Evolutionary conservation across 352 stramenopile species (phyloP).

Genomic region (Phytophthora pseudosyringae): DNA sequence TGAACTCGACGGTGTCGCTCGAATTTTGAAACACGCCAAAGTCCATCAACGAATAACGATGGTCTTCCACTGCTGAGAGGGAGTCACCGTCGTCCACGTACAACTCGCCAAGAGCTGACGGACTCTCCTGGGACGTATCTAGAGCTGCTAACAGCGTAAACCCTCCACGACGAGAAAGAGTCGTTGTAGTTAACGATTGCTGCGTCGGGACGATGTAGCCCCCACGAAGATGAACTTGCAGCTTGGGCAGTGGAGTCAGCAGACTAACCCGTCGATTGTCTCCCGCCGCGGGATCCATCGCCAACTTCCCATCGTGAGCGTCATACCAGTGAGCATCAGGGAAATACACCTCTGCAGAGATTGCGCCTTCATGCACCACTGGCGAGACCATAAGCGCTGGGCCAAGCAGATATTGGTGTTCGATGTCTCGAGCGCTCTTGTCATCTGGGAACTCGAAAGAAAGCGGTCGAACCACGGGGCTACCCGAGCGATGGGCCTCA

Average conservation of each 20-base stretch:
- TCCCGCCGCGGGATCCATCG: slow-evolving; percentile 16
- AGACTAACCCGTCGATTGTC: slow-evolving; percentile 43
- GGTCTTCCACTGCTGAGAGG: slow-evolving; percentile 60
- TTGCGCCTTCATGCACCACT: slow-evolving; percentile 68
- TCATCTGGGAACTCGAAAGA: slow-evolving; percentile 75
- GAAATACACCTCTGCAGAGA: slow-evolving; percentile 68
- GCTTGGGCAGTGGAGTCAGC: slow-evolving; percentile 55
- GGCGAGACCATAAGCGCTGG: slow-evolving; percentile 80
- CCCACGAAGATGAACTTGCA: slow-evolving; percentile 75
- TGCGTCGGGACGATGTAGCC: slow-evolving; percentile 73
- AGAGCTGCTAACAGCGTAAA: slow-evolving; percentile 70
- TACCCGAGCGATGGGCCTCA: slow-evolving; percentile 51
- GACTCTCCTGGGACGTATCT: slow-evolving; percentile 19
- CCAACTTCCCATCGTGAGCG: slow-evolving; percentile 49
- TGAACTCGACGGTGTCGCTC: slow-evolving; percentile 50
- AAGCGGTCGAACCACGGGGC: slow-evolving; percentile 57
- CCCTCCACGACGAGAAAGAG: slow-evolving; percentile 56
- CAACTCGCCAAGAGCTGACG: slow-evolving; percentile 56
- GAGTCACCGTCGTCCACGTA: slow-evolving; percentile 84
- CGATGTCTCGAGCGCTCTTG: slow-evolving; percentile 40
- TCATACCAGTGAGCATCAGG: slow-evolving; percentile 79
- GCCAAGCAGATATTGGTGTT: slow-evolving; percentile 80
- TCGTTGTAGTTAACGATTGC: slow-evolving; percentile 55
- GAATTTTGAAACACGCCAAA: slow-evolving; percentile 51
- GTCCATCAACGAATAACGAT: slow-evolving; percentile 57